Percentiles rank a stretch among this genome's conserved stretches.
These are phyloP conservation scores for Beauveria varroae DNA, from an alignment of 2,329 filamentous ascomycete genomes.

Conservation along the genomic window DNA sequence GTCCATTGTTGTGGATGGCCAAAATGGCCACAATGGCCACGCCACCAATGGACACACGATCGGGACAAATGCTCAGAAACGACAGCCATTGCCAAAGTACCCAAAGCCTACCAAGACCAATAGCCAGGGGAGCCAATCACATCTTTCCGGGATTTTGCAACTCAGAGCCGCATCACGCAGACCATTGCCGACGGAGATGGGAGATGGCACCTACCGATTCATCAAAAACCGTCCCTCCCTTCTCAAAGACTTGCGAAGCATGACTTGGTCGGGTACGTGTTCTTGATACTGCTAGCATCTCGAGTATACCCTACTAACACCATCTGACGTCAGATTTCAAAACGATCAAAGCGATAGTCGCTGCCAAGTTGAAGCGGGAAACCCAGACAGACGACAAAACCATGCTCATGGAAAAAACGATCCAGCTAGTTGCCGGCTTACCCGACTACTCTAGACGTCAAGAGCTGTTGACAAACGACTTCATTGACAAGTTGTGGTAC, in stretches of 20 bases:
- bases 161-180: slow-evolving; percentile 42
- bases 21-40: neutral
- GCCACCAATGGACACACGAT: neutral
- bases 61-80: neutral
- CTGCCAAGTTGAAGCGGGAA: slow-evolving; percentile 54
- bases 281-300: fast-evolving
- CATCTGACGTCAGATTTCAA: slow-evolving; percentile 43
- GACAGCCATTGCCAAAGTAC: neutral
- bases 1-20: neutral
- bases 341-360: slow-evolving; percentile 54
- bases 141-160: slow-evolving; percentile 23
- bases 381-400: slow-evolving; percentile 65
- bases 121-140: neutral
- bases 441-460: slow-evolving; percentile 55
- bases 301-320: slow-evolving; percentile 9
- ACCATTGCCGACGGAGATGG: slow-evolving; percentile 56
- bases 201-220: slow-evolving; percentile 52
- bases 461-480: slow-evolving; percentile 55
- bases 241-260: slow-evolving; percentile 2
- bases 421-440: slow-evolving; percentile 60
- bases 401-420: slow-evolving; percentile 68
- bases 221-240: slow-evolving; percentile 35
- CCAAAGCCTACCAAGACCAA: neutral
- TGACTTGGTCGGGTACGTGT: neutral
- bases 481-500: slow-evolving; percentile 64